These are phyloP conservation scores for Acrasis kona DNA, from an alignment of 78 protist species.

Conservation along the genomic window DNA sequence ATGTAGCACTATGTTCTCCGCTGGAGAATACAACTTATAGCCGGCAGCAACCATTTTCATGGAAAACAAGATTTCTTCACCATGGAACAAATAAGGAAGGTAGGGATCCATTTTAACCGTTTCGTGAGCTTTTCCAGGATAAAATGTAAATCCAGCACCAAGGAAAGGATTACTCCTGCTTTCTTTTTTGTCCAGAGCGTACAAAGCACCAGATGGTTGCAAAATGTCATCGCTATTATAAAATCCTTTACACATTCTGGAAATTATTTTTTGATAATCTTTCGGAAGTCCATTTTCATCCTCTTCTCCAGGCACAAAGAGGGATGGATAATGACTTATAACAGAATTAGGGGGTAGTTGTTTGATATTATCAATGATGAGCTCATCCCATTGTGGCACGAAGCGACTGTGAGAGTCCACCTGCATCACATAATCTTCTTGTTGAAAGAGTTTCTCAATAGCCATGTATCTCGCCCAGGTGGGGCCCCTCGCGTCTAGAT, in stretches of 20 bases:
- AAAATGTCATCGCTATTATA: too few species aligned
- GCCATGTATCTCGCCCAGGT: conserved; percentile 7
- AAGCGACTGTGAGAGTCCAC: conserved; percentile 30
- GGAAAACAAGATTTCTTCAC: conserved; percentile 17
- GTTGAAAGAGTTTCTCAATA: background rate
- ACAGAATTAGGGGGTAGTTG: too few species aligned
- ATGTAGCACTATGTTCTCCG: conserved; percentile 10
- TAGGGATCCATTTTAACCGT: conserved; percentile 26
- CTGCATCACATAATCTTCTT: conserved; percentile 13
- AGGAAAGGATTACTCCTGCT: conserved; percentile 5
- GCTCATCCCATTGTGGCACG: conserved; percentile 21
- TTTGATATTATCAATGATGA: too few species aligned
- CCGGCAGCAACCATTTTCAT: conserved; percentile 28
- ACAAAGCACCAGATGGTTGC: background rate
- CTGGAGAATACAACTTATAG: conserved; percentile 26
- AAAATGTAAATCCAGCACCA: conserved; percentile 24
- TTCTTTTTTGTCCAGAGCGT: background rate
- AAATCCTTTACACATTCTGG: too few species aligned
- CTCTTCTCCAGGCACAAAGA: too few species aligned
- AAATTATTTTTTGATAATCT: too few species aligned
- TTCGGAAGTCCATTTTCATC: too few species aligned
- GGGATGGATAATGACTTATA: too few species aligned
- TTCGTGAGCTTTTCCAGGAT: background rate
- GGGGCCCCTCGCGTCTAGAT: conserved; percentile 12
- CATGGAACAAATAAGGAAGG: conserved; percentile 24